Percentiles rank a stretch among this genome's conserved stretches.
These are phyloP conservation scores for Aurifilum marmelostoma DNA, from an alignment of 2,329 filamentous ascomycete species.

Conservation along the genomic window DNA sequence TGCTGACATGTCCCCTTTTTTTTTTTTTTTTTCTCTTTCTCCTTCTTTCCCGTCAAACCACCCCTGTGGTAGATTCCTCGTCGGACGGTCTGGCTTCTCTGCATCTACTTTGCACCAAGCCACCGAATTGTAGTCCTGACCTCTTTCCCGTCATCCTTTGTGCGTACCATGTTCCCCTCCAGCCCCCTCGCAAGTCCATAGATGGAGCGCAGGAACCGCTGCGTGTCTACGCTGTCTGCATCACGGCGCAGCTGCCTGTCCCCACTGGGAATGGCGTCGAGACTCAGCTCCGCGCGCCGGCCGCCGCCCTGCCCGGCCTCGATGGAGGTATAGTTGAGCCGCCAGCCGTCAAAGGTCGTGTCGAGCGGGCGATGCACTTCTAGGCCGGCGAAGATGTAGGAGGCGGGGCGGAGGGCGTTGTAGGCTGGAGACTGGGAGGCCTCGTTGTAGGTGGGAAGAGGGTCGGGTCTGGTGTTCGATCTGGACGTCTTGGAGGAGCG, in stretches of 20 bases:
- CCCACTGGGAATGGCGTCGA: slow-evolving; percentile 41
- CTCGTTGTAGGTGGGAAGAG: neutral
- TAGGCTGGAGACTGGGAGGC: slow-evolving; percentile 4
- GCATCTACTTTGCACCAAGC: slow-evolving; percentile 12
- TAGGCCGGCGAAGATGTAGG: slow-evolving; percentile 53
- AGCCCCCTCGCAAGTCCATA: slow-evolving; percentile 26
- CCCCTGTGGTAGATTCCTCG: too few species aligned
- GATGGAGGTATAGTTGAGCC: slow-evolving; percentile 54
- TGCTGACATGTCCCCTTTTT: neutral
- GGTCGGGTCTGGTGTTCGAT: neutral
- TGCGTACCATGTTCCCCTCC: slow-evolving; percentile 4
- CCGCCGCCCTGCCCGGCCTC: slow-evolving; percentile 56
- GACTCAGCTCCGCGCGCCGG: slow-evolving; percentile 53
- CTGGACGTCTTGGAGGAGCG: neutral
- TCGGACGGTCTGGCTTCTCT: neutral
- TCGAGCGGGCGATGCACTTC: slow-evolving; percentile 55
- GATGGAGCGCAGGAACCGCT: slow-evolving; percentile 23
- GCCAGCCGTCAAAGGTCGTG: slow-evolving; percentile 48
- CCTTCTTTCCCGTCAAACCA: too few species aligned
- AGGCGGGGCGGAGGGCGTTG: slow-evolving; percentile 22
- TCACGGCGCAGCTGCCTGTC: slow-evolving; percentile 20
- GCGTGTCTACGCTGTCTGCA: slow-evolving; percentile 5
- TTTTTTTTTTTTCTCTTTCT: neutral
- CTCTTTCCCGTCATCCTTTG: slow-evolving; percentile 6
- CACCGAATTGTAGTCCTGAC: slow-evolving; percentile 19